phyloP scores from a whole-genome alignment of 768 basidiomycete genomes.

The Cystobasidium ongulense region DNA sequence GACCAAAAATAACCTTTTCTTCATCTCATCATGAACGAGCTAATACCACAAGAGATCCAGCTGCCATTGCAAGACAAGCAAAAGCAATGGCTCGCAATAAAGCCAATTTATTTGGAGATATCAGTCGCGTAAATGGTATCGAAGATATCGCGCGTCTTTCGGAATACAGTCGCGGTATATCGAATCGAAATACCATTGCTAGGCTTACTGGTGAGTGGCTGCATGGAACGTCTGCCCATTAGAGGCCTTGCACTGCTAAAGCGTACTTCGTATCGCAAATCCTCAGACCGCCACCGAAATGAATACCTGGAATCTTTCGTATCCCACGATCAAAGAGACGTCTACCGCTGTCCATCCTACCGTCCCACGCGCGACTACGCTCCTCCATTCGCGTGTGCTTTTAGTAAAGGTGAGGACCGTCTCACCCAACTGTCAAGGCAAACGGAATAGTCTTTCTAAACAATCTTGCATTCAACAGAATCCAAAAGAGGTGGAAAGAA shows the following conservation, averaged over 20 bases:
- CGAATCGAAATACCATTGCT: not conserved
- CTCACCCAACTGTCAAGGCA: not conserved
- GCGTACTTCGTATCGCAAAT: not conserved
- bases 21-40: not conserved
- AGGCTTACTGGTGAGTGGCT: not conserved
- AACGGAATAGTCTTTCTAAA: not conserved
- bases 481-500: slow-evolving; percentile 39
- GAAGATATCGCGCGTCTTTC: not conserved
- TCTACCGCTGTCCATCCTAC: slow-evolving; percentile 34
- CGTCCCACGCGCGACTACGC: slow-evolving; percentile 34
- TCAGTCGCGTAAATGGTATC: slow-evolving; percentile 5
- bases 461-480: not conserved
- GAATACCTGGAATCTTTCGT: slow-evolving; percentile 28
- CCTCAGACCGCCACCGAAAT: not conserved
- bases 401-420: slow-evolving; percentile 36
- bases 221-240: not conserved
- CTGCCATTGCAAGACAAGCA: slow-evolving; percentile 1
- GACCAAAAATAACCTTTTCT: not conserved
- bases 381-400: slow-evolving; percentile 41
- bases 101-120: slow-evolving; percentile 6
- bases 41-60: not conserved
- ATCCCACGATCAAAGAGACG: slow-evolving; percentile 36
- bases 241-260: not conserved
- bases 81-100: not conserved
- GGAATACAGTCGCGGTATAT: not conserved